phyloP scores from a whole-genome alignment of 495 filamentous ascomycete species.

The Penicillium paxilli region DNA sequence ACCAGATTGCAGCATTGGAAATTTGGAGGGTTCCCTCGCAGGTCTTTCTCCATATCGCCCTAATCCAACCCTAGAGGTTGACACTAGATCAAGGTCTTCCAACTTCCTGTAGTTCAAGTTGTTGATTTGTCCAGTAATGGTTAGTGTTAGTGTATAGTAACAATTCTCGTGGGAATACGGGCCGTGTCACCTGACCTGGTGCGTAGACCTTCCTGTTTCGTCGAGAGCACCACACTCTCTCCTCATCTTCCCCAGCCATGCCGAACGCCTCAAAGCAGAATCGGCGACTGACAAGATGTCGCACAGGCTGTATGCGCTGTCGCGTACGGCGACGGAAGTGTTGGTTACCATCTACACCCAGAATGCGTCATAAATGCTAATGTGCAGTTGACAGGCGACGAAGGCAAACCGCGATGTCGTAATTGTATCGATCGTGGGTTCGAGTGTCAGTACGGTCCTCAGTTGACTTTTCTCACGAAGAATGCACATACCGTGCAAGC shows the following conservation, averaged over 20 bases:
- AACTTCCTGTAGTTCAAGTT: too few species aligned
- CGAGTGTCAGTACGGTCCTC: constrained; percentile 39
- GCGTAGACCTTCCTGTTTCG: constrained; percentile 23
- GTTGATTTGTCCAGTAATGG: too few species aligned
- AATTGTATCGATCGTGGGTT: constrained; percentile 43
- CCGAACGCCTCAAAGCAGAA: constrained; percentile 8
- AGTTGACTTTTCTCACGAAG: constrained; percentile 42
- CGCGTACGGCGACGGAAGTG: constrained; percentile 43
- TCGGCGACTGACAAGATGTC: constrained; percentile 30
- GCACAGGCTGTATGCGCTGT: constrained; percentile 48
- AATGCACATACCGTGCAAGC: constrained; percentile 34
- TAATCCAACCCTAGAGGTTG: too few species aligned
- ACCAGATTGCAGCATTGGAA: too few species aligned
- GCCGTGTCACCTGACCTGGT: constrained; percentile 13
- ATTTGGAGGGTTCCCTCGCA: too few species aligned
- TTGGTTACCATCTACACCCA: constrained; percentile 16
- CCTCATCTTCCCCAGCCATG: constrained; percentile 7
- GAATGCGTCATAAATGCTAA: too few species aligned
- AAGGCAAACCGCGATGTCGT: constrained; percentile 40
- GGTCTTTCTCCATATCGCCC: too few species aligned
- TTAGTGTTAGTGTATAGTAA: not conserved
- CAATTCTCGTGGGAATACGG: not conserved
- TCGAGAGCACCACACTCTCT: not conserved
- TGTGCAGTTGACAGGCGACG: constrained; percentile 33
- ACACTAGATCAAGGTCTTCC: too few species aligned